Conservation (phyloP, 495 filamentous ascomycete genomes). For the Parathielavia hyrcaniae region DNA sequence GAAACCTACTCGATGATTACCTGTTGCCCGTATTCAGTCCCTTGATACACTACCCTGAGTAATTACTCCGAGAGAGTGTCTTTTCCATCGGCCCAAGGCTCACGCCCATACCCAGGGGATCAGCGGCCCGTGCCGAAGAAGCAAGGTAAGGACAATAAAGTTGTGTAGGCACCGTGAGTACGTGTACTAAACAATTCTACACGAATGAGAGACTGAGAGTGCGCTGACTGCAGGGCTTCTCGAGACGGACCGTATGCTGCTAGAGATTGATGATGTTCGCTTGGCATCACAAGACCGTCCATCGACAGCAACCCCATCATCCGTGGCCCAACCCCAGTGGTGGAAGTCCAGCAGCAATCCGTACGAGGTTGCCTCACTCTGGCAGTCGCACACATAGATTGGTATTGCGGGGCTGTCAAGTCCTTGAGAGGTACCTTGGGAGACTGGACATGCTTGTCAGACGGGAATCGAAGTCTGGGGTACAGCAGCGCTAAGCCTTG, state of each 20-base stretch:
- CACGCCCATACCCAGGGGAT: background rate
- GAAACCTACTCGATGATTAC: background rate
- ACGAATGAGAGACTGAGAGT: constrained; percentile 8
- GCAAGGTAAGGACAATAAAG: no score
- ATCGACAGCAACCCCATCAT: background rate
- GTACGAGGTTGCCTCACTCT: background rate
- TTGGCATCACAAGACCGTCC: no score
- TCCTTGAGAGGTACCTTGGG: background rate
- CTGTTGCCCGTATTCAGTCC: background rate
- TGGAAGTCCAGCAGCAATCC: background rate
- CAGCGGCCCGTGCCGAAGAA: background rate
- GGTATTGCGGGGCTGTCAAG: background rate
- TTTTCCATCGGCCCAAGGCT: background rate
- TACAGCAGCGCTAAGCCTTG: background rate
- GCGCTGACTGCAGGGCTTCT: background rate
- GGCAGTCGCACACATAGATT: background rate
- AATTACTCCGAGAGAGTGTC: background rate
- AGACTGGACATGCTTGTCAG: background rate
- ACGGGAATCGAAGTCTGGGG: background rate
- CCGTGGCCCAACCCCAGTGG: background rate
- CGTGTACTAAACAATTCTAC: constrained; percentile 3
- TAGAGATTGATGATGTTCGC: background rate
- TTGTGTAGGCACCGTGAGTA: no score
- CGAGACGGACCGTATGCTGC: background rate
- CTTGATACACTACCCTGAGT: background rate